These are phyloP conservation scores for Theobroma cacao DNA, from an alignment of 345 rosid species.

Conservation along the genomic window DNA sequence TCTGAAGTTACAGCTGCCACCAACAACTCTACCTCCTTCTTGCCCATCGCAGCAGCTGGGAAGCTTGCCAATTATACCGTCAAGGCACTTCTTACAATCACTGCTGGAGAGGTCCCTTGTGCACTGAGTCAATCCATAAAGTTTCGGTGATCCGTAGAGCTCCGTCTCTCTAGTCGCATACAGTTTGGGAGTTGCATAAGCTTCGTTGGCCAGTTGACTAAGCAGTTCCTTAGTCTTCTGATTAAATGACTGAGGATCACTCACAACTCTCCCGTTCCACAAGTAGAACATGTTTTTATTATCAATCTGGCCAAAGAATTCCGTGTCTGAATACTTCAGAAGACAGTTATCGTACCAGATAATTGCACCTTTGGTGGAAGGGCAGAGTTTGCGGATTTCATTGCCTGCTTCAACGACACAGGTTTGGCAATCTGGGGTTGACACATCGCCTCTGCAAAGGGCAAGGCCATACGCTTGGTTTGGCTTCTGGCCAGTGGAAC, in stretches of 20 bases:
- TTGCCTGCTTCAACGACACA: conserved; percentile 42
- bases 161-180: conserved; percentile 43
- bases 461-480: conserved; percentile 47
- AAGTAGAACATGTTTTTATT: conserved; percentile 30
- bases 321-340: conserved; percentile 46
- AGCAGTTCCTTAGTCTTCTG: conserved; percentile 41
- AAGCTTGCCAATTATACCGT: conserved; percentile 42
- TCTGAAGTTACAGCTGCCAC: conserved; percentile 61
- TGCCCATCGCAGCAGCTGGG: conserved; percentile 62
- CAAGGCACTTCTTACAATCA: conserved; percentile 51
- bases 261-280: conserved; percentile 37
- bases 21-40: conserved; percentile 58
- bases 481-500: conserved; percentile 35
- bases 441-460: conserved; percentile 63
- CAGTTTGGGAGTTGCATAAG: conserved; percentile 29
- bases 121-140: conserved; percentile 66
- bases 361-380: conserved; percentile 41
- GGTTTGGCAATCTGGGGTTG: conserved; percentile 40
- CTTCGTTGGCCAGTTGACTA: conserved; percentile 27
- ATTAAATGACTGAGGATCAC: conserved; percentile 38
- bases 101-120: conserved; percentile 47
- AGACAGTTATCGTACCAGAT: conserved; percentile 64
- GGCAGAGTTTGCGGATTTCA: conserved; percentile 47
- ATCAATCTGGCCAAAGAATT: conserved; percentile 60
- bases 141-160: conserved; percentile 18